Evolutionary conservation across 140 eudicot species (phyloP).

Genomic region (Anethum foeniculum): DNA sequence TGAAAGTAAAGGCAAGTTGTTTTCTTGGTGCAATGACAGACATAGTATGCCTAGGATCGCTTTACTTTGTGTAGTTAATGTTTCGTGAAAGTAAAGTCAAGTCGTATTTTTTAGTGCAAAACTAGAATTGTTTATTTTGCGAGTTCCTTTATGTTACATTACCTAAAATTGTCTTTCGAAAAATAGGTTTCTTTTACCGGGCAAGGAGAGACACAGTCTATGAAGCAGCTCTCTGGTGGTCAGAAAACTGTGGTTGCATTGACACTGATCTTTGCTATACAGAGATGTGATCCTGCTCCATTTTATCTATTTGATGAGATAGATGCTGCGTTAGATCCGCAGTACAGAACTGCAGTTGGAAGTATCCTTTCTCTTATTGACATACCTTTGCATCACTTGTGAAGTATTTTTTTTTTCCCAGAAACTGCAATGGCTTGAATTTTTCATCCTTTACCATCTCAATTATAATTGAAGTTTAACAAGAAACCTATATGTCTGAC

Average conservation of each 20-base stretch:
- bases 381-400: neutral
- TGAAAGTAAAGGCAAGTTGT: conserved; percentile 82
- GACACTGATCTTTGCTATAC: conserved; percentile 91
- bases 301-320: conserved; percentile 98
- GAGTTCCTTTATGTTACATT: neutral
- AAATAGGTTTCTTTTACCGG: conserved; percentile 94
- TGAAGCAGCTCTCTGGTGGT: conserved; percentile 98
- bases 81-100: conserved; percentile 78
- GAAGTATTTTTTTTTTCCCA: neutral
- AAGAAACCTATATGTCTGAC: neutral
- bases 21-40: neutral
- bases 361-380: conserved; percentile 54
- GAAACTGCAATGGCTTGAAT: neutral
- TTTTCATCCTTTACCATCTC: neutral
- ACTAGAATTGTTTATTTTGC: neutral
- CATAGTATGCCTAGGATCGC: neutral
- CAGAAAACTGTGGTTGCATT: conserved; percentile 96
- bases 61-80: neutral
- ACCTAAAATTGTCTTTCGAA: conserved; percentile 11
- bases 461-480: neutral
- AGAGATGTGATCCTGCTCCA: conserved; percentile 97
- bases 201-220: conserved; percentile 97
- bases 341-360: conserved; percentile 97
- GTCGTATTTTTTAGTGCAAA: neutral
- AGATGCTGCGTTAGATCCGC: conserved; percentile 98